Base-by-base conservation (phyloP, 1,284 basidiomycete species). In the Acaromyces ingoldii region DNA sequence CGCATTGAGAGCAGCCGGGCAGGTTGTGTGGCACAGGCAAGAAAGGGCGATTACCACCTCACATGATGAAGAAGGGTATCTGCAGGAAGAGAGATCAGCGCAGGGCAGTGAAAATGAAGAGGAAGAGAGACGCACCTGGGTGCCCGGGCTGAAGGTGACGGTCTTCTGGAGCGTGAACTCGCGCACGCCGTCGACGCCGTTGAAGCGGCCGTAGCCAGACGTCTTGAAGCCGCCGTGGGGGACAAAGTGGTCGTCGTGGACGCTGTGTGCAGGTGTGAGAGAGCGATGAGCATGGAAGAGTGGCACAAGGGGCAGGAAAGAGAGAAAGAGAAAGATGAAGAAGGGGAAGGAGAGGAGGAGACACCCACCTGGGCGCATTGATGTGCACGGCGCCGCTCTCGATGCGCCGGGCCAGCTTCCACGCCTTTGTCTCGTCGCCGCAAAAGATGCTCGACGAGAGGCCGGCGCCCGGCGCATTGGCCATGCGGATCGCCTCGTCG, bases 331-430 rank as follows among this genome's bases (percentile, higher is more conserved):
- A 44, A n/a, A 29, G 9, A n/a, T 44, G 9, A 28, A 21, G 10
- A 41, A 44, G 6, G 19, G 21, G 13, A 9, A 7, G 42, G 9
- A 15, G 6, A 15, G 42, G 26, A 7, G 9, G 13, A 15, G 13
- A 7, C 26, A n/a, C 6, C 9, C 6, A 29, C 25, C 28, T 9
- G 25, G 37, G 24, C 21, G 36, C 51, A 38, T 55, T 55, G 30
- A 56, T 47, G 40, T 56, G 54, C n/a, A 56, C 54, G 3, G 54
- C 53, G 7, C 54, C 54, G 4, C 29, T n/a, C 28, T 56, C 54
- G 36, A 56, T 53, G 6, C 34, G 37, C 19, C 24, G n/a, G 15
- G 54, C 54, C 4, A 56, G 13, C 3, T 31, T 29, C 22, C 24
- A 37, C 13, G 54, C 54, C 33, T 53, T 30, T 22, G 52, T 39